Base-by-base conservation (phyloP, 306 rosid species). In the Senna siamea region DNA sequence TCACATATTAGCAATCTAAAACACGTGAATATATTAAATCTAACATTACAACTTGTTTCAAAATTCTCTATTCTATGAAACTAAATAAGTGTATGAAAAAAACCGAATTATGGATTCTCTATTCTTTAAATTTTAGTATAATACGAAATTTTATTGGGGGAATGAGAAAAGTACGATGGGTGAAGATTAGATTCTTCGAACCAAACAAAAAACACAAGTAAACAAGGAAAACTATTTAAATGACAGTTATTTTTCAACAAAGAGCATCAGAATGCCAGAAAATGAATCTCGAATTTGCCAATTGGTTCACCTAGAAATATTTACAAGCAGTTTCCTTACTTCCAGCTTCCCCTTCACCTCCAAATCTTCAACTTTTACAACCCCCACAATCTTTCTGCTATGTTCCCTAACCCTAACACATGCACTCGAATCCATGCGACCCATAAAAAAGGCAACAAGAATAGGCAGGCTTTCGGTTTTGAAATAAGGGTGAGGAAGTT, bases 1-100 rank as follows among this genome's bases (percentile, higher is more conserved):
- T 46, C 50, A 56, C 23, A 58, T 18, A 23, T 22, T 47, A 41
- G 22, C 75, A 73, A 63, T 60, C 11, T 38, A 32, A 63, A 40
- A 11, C 69, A 38, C 50, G 4, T 4, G 5, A 5, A 14, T 18
- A 38, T 62, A 11, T 18, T 38, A 14, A 62, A 62, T 62, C 14
- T 13, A 46, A 22, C 7, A 14, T 35, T 26, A 13, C 26, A 5
- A 15, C 7, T 23, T 9, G n/a, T 28, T 50, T 73, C 20, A 20
- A 66, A 63, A 58, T 7, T 66, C 11, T 37, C n/a, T 19, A 19
- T 37, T 23, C 55, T 41, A 15, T 51, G 66, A 35, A 66, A 56
- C 43, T 10, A 44, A 18, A 7, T 41, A 15, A 57, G 32, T 57
- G 37, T 46, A 15, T 40, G 9, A 53, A 17, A 2, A 7, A 37